These are phyloP conservation scores for Lipomyces orientalis DNA, from an alignment of 805 yeast genomes.

Conservation along the genomic window DNA sequence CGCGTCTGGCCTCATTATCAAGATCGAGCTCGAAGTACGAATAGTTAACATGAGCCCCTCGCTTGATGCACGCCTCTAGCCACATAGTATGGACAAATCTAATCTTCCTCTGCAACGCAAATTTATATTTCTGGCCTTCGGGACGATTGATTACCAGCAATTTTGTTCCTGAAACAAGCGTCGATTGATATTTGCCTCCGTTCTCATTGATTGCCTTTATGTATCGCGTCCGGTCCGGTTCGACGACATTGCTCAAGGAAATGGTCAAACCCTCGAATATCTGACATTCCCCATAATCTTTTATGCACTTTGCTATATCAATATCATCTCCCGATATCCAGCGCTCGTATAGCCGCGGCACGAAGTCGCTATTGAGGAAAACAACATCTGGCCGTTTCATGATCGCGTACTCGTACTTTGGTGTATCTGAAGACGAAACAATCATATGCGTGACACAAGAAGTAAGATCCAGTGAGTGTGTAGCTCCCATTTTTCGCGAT, in stretches of 20 bases:
- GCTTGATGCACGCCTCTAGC: constrained; percentile 50
- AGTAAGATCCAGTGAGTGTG: constrained; percentile 54
- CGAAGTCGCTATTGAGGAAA: constrained; percentile 57
- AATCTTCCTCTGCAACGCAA: constrained; percentile 50
- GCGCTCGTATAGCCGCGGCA: constrained; percentile 52
- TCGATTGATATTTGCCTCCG: constrained; percentile 46
- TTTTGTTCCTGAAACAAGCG: constrained; percentile 41
- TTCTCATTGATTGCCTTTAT: constrained; percentile 41
- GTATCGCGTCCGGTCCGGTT: constrained; percentile 34
- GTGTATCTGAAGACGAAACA: constrained; percentile 59
- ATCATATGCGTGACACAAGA: constrained; percentile 58
- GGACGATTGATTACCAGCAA: constrained; percentile 44
- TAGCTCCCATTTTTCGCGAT: constrained; percentile 52
- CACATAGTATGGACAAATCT: constrained; percentile 54
- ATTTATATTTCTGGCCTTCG: constrained; percentile 46
- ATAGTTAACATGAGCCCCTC: constrained; percentile 18
- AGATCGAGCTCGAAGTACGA: constrained; percentile 45
- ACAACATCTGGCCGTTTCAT: constrained; percentile 55
- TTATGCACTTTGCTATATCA: constrained; percentile 40
- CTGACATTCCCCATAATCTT: constrained; percentile 32
- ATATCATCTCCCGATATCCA: constrained; percentile 62
- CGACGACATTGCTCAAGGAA: constrained; percentile 48
- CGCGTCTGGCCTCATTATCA: constrained; percentile 13
- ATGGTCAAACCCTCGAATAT: constrained; percentile 46
- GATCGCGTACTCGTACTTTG: constrained; percentile 60